These are phyloP conservation scores for Phycomyces blakesleeanus DNA, from an alignment of 192 early-diverging fungal genomes.

Conservation along the genomic window DNA sequence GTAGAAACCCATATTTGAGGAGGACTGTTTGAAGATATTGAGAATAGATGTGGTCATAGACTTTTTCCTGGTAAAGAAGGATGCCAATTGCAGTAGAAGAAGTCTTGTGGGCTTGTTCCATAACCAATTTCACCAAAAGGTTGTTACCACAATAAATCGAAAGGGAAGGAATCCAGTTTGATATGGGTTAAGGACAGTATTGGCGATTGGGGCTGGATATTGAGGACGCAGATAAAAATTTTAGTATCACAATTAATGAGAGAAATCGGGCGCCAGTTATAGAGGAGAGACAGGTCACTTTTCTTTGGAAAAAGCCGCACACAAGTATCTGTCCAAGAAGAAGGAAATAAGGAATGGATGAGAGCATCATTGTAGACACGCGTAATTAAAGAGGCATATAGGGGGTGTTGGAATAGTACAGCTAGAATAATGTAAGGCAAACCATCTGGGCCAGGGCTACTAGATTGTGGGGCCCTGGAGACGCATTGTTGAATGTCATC, in stretches of 20 bases:
- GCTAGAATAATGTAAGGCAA: no score
- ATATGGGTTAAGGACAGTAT: not conserved
- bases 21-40: constrained; percentile 10
- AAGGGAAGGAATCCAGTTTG: constrained; percentile 18
- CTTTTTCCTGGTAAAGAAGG: constrained; percentile 23
- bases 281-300: not conserved
- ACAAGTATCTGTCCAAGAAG: not conserved
- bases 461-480: not conserved
- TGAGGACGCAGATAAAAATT: constrained; percentile 15
- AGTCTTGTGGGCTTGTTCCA: not conserved
- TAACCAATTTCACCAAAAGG: not conserved
- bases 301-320: not conserved
- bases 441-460: constrained; percentile 6
- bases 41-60: constrained; percentile 19
- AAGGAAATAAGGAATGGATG: not conserved
- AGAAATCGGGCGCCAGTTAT: constrained; percentile 21
- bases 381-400: not conserved
- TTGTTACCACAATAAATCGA: constrained; percentile 14
- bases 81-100: not conserved
- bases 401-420: not conserved
- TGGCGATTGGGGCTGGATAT: not conserved
- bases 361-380: not conserved
- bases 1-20: not conserved
- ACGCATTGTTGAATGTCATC: not conserved
- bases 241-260: constrained; percentile 20